phyloP scores from a whole-genome alignment of 2,329 filamentous ascomycete genomes.

The Cyanodermella asteris region DNA sequence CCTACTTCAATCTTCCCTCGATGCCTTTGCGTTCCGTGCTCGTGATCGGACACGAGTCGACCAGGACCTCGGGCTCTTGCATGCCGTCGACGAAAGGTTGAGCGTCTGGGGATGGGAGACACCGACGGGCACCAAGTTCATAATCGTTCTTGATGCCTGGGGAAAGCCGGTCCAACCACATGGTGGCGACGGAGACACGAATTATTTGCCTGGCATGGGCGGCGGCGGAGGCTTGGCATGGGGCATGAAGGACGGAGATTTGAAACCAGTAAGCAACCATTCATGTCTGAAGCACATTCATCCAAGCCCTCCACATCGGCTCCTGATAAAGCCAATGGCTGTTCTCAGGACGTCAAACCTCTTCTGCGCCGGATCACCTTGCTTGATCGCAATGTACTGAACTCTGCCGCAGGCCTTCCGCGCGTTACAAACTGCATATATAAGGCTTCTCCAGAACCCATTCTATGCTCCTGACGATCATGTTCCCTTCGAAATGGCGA shows the following conservation, averaged over 20 bases:
- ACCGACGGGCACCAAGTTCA: slow-evolving; percentile 80
- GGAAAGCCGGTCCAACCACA: too few relatives aligned
- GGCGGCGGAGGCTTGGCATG: slow-evolving; percentile 15
- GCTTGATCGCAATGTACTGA: too few relatives aligned
- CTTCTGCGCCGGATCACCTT: too few relatives aligned
- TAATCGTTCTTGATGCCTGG: slow-evolving; percentile 78
- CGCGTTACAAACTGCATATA: slow-evolving; percentile 82
- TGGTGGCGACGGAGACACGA: slow-evolving; percentile 6
- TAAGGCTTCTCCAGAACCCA: slow-evolving; percentile 72
- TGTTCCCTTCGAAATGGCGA: slow-evolving; percentile 35
- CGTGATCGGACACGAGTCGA: slow-evolving; percentile 53
- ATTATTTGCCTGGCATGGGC: slow-evolving; percentile 9
- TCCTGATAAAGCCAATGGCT: too few relatives aligned
- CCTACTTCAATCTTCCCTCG: slow-evolving; percentile 72
- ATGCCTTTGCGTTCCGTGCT: slow-evolving; percentile 57
- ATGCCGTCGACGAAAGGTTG: slow-evolving; percentile 80
- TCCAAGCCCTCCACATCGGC: too few relatives aligned
- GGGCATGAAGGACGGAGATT: slow-evolving; percentile 55
- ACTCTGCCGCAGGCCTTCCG: slow-evolving; percentile 74
- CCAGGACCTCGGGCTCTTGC: slow-evolving; percentile 76
- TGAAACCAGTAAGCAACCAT: slow-evolving; percentile 42
- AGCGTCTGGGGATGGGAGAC: slow-evolving; percentile 93
- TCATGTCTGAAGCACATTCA: too few relatives aligned
- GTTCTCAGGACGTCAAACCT: too few relatives aligned
- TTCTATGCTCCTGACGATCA: slow-evolving; percentile 85